Evolutionary conservation across 169 alveolate genomes (phyloP).

Genomic region (Plasmodium relictum): DNA sequence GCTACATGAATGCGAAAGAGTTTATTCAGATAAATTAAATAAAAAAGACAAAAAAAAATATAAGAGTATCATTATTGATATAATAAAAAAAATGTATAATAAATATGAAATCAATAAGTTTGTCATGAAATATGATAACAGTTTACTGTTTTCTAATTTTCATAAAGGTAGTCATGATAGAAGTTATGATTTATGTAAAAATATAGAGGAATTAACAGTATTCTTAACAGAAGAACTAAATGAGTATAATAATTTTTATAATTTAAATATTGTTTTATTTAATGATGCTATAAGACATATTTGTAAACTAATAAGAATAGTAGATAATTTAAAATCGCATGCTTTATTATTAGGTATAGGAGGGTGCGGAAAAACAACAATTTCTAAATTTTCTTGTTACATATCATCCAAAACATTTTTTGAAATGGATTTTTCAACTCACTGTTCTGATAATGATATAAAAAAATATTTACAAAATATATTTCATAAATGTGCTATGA

Average conservation of each 20-base stretch:
- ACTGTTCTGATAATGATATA: slow-evolving; percentile 43
- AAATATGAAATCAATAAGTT: slow-evolving; percentile 93
- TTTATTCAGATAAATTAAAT: slow-evolving; percentile 95
- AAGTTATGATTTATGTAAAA: slow-evolving; percentile 93
- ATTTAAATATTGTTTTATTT: slow-evolving; percentile 95
- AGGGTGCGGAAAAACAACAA: slow-evolving; percentile 96
- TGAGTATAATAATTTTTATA: slow-evolving; percentile 94
- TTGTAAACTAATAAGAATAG: slow-evolving; percentile 93
- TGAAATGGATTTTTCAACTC: slow-evolving; percentile 78
- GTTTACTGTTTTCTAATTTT: slow-evolving; percentile 78
- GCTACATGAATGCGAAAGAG: slow-evolving; percentile 97
- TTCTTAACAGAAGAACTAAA: slow-evolving; percentile 92
- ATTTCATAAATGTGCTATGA: slow-evolving; percentile 91
- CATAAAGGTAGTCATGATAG: slow-evolving; percentile 86
- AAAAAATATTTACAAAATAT: slow-evolving; percentile 83
- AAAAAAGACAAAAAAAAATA: slow-evolving; percentile 90
- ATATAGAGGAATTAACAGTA: slow-evolving; percentile 86
- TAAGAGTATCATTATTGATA: slow-evolving; percentile 91
- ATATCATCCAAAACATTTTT: slow-evolving; percentile 90
- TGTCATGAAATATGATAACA: slow-evolving; percentile 73
- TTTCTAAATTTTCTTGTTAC: slow-evolving; percentile 93
- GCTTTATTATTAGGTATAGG: slow-evolving; percentile 97
- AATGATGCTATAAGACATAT: slow-evolving; percentile 98
- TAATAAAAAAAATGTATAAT: slow-evolving; percentile 92
- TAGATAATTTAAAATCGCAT: slow-evolving; percentile 94